Base-by-base conservation (phyloP, 2,329 filamentous ascomycete species). In the Fusarium liriodendri region DNA sequence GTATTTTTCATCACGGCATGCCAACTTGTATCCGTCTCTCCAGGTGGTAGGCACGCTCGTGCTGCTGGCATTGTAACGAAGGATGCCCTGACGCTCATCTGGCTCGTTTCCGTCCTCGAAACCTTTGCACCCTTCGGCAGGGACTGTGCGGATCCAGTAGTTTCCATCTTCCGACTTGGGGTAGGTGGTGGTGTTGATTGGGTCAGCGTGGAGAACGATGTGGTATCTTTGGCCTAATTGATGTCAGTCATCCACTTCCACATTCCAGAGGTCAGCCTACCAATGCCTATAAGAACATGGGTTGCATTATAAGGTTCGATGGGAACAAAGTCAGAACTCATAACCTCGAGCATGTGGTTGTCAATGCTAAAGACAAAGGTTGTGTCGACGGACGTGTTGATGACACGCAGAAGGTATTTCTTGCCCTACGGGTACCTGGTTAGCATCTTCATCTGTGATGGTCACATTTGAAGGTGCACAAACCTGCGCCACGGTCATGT, bases 51-150 rank as follows among this genome's bases (percentile, higher is more conserved):
- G 64, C 35, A 66, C 64, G 5, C n/a, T 16, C 3, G 47, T 66
- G 35, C 64, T 66, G 29, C 25, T 54, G 14, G 57, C 45, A 22
- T 66, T 66, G 18, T 66, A 66, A 6, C 64, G 42, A 22, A 66
- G 55, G 20, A 66, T 66, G 25, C 64, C 64, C 25, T 66, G 64
- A 18, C 64, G 64, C 57, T 66, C 64, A 22, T 66, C 64, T 5
- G 57, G 64, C 33, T 66, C 64, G 20, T 66, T 66, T 25, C 64
- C 64, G n/a, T 14, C 10, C 35, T 66, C 64, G 29, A 66, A 66
- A 10, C 64, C 64, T 45, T 62, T 66, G 57, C 64, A 66, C n/a
- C 45, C 45, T 13, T 66, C 47, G 45, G 64, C 64, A 3, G 64
- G 62, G 18, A 64, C 62, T 22, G 62, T 64, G 27, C 62, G 62